These are phyloP conservation scores for Chalciporus pseudorubinellus DNA, from an alignment of 768 basidiomycete genomes.

Conservation along the genomic window DNA sequence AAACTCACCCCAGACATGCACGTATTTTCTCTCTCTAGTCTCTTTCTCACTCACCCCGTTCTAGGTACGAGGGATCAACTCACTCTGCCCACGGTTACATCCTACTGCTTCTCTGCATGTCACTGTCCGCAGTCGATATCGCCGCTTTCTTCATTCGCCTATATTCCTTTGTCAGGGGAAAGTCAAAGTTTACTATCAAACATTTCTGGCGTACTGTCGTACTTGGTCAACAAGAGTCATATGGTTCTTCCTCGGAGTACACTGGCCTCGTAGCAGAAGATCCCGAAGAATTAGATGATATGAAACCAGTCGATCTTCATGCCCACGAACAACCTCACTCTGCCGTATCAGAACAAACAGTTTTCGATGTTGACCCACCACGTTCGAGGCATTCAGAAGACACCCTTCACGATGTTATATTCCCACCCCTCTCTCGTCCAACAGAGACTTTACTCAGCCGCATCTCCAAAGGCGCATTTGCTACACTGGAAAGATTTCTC, in stretches of 20 bases:
- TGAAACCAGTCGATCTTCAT: conserved; percentile 29
- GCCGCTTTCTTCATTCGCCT: conserved; percentile 49
- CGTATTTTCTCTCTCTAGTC: conserved; percentile 27
- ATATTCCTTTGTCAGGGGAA: conserved; percentile 43
- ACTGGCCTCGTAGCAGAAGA: conserved; percentile 55
- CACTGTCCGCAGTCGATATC: conserved; percentile 55
- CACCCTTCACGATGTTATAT: conserved; percentile 47
- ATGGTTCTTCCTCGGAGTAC: conserved; percentile 45
- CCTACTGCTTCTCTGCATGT: conserved; percentile 44
- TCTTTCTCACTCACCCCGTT: conserved; percentile 7
- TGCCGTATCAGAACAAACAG: conserved; percentile 49
- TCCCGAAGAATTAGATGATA: conserved; percentile 52
- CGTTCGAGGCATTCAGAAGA: conserved; percentile 53
- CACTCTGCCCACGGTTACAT: conserved; percentile 68
- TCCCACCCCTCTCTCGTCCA: conserved; percentile 9
- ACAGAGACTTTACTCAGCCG: conserved; percentile 34
- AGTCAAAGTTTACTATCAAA: conserved; percentile 44
- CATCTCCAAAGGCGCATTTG: conserved; percentile 49
- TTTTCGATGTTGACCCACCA: conserved; percentile 44
- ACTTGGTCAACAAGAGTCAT: conserved; percentile 43
- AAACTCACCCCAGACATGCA: conserved; percentile 84
- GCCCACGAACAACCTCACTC: conserved; percentile 42
- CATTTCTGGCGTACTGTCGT: conserved; percentile 59
- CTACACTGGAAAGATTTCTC: conserved; percentile 57
- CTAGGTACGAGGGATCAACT: conserved; percentile 64